Evolutionary conservation across 331 rosid genomes (phyloP), one percentile per base, ranked within the genome.

Genomic region (Acacia pycnantha): DNA sequence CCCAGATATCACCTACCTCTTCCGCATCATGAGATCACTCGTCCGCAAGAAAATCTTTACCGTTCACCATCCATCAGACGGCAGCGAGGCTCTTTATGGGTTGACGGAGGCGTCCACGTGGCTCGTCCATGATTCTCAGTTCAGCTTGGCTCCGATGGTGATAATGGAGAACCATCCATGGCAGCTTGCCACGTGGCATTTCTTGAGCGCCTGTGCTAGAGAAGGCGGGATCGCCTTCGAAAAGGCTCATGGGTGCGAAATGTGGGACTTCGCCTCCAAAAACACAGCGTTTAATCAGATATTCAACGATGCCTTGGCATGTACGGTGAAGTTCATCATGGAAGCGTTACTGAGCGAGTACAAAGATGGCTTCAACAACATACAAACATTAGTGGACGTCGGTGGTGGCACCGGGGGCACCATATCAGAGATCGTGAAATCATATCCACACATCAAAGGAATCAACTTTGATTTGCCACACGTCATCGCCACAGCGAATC

Each of bases 281-380:
- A 88, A 88, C 58, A 13, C 22, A 6, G 76, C 21, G 6, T 70
- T 44, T 7, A 88, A 83, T 31, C 47, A 64, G 15, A 14, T 90
- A 6, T 79, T 88, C 84, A 88, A 87, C n/a, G 82, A 83, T 22
- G 88, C 61, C 10, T 65, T 90, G 89, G 87, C 83, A 0, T 62
- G 85, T 8, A 24, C 80, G 1, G 78, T 84, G 16, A 26, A 44
- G 58, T 24, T 70, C 40, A 14, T 44, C 35, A 70, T 14, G 58
- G 37, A 46, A 14, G 40, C 40, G 4, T 44, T 70, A 1, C n/a
- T 70, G 2, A 0, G 13, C 0, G 76, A 46, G 76, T 26, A 70
- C 14, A 46, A 24, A 43, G 21, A 44, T 22, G 75, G 56, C 8
- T 70, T 70, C 54, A 13, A 1, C 29, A 88, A 13, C 14, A 35